phyloP scores from a whole-genome alignment of 1,139 yeast genomes.

The Meyerozyma athensensis region DNA sequence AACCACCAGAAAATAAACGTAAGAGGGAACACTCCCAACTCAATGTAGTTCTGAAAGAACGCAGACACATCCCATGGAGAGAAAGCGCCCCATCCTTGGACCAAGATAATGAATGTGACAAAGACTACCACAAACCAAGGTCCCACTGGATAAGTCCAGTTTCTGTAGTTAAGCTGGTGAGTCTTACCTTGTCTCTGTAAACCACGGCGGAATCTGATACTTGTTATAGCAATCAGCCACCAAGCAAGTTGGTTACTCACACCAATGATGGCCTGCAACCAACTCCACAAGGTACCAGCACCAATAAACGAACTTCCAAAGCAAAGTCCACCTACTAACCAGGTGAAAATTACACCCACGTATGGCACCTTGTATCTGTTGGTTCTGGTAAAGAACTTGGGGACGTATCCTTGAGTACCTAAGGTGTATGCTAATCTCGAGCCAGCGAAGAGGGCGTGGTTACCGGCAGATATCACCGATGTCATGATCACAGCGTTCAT shows the following conservation, averaged over 20 bases:
- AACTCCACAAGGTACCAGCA: slow-evolving; percentile 40
- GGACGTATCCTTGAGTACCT: slow-evolving; percentile 39
- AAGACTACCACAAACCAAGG: slow-evolving; percentile 35
- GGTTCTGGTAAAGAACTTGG: slow-evolving; percentile 29
- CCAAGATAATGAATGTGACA: slow-evolving; percentile 30
- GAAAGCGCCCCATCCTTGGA: slow-evolving; percentile 49
- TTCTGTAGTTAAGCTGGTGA: slow-evolving; percentile 29
- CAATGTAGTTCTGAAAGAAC: slow-evolving; percentile 36
- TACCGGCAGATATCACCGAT: slow-evolving; percentile 43
- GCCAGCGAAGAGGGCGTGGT: slow-evolving; percentile 43
- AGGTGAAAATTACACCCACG: slow-evolving; percentile 36
- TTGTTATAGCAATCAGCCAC: slow-evolving; percentile 38
- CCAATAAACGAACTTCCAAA: slow-evolving; percentile 43
- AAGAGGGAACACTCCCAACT: slow-evolving; percentile 35
- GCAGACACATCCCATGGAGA: slow-evolving; percentile 39
- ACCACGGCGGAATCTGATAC: slow-evolving; percentile 38
- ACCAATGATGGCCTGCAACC: slow-evolving; percentile 43
- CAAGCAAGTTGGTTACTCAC: slow-evolving; percentile 41
- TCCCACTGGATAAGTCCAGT: slow-evolving; percentile 42
- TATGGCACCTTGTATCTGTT: slow-evolving; percentile 37
- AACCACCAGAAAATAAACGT: slow-evolving; percentile 41
- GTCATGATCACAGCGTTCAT: slow-evolving; percentile 44
- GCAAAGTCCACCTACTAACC: slow-evolving; percentile 40
- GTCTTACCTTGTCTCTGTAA: slow-evolving; percentile 32
- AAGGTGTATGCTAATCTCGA: slow-evolving; percentile 38